phyloP scores from a whole-genome alignment of 768 basidiomycete species.

The Boletus barrowsii region DNA sequence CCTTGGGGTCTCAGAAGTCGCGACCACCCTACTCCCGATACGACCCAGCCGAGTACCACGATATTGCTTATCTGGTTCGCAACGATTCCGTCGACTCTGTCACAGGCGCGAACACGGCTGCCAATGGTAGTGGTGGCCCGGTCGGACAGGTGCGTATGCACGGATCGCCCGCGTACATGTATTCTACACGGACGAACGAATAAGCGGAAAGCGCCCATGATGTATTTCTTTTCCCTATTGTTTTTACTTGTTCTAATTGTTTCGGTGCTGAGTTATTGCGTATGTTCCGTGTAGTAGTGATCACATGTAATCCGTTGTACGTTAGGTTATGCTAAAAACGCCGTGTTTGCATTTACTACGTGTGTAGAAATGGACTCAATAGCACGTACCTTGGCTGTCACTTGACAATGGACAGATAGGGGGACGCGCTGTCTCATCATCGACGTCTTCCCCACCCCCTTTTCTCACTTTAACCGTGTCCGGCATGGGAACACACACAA shows the following conservation, averaged over 20 bases:
- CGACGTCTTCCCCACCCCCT: too few relatives aligned
- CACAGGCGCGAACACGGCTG: constrained; percentile 24
- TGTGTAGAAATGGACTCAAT: too few relatives aligned
- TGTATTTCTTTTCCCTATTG: background rate
- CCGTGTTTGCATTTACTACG: too few relatives aligned
- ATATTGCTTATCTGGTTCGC: constrained; percentile 24
- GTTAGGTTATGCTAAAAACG: too few relatives aligned
- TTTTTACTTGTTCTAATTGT: too few relatives aligned
- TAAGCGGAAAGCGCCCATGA: background rate
- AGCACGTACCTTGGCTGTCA: too few relatives aligned
- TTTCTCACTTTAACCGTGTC: too few relatives aligned
- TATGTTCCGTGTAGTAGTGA: constrained; percentile 6
- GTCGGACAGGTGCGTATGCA: constrained; percentile 17
- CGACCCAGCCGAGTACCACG: constrained; percentile 26
- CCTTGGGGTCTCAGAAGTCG: constrained; percentile 17
- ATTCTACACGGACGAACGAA: constrained; percentile 16
- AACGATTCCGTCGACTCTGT: constrained; percentile 27
- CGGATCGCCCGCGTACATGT: constrained; percentile 20
- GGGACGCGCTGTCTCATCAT: too few relatives aligned
- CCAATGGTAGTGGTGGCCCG: constrained; percentile 22
- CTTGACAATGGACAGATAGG: too few relatives aligned
- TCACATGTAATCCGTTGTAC: background rate
- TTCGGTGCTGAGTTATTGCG: constrained; percentile 3
- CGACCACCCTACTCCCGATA: constrained; percentile 17
- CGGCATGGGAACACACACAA: too few relatives aligned